phyloP scores from a whole-genome alignment of 2,329 filamentous ascomycete species.

The Aspergillus neoniger region DNA sequence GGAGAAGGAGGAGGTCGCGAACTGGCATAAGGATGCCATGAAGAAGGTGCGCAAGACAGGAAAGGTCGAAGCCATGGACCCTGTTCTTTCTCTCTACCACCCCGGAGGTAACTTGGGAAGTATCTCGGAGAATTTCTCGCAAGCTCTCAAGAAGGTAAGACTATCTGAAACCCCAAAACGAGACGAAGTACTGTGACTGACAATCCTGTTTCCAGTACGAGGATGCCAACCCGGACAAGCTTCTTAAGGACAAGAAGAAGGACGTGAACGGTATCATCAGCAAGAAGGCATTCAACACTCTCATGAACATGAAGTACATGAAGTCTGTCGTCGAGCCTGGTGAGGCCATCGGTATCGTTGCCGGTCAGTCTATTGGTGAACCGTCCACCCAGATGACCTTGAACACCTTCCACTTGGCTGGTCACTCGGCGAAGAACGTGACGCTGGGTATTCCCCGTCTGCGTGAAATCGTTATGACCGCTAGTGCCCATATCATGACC shows the following conservation, averaged over 20 bases:
- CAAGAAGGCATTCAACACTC: constrained; percentile 76
- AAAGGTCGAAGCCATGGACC: constrained; percentile 69
- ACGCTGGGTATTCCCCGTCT: constrained; percentile 96
- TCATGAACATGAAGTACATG: constrained; percentile 91
- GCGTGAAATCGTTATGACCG: constrained; percentile 97
- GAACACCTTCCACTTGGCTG: constrained; percentile 99
- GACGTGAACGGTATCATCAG: constrained; percentile 43
- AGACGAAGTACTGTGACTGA: constrained; percentile 20
- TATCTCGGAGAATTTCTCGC: constrained; percentile 84
- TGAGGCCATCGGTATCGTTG: constrained; percentile 94
- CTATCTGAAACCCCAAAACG: neutral
- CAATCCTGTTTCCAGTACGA: constrained; percentile 59
- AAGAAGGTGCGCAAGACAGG: constrained; percentile 78
- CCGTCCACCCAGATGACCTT: constrained; percentile 99
- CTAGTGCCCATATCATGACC: constrained; percentile 83
- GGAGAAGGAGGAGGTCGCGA: constrained; percentile 66
- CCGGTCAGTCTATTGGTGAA: constrained; percentile 93
- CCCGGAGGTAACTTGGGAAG: constrained; percentile 79
- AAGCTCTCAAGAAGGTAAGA: constrained; percentile 62
- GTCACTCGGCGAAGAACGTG: constrained; percentile 97
- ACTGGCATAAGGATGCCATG: constrained; percentile 66
- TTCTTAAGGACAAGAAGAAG: constrained; percentile 63
- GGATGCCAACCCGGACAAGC: constrained; percentile 68
- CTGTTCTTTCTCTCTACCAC: constrained; percentile 70
- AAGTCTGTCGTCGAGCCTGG: constrained; percentile 90